Percentiles rank a stretch among this genome's conserved stretches.
Evolutionary conservation across 208 protist genomes (phyloP).

Genomic region (Leishmania mexicana): DNA sequence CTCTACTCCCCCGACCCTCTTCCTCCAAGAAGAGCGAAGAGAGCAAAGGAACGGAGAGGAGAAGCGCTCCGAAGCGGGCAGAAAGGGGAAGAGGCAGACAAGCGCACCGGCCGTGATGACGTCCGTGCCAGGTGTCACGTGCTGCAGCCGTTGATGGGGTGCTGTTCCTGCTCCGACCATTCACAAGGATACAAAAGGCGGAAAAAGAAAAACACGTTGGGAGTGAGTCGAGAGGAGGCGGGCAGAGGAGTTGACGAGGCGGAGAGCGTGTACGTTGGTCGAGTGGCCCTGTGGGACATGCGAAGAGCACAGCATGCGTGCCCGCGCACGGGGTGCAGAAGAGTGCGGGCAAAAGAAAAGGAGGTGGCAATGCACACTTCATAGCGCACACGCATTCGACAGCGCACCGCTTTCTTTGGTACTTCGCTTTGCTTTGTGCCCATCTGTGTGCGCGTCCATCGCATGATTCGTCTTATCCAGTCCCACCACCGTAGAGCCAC

Average conservation of each 20-base stretch:
- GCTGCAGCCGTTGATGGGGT: background rate
- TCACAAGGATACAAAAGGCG: background rate
- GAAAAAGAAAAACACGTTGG: background rate
- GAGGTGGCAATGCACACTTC: too few relatives aligned
- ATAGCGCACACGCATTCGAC: too few relatives aligned
- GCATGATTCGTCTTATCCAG: background rate
- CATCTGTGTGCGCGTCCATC: background rate
- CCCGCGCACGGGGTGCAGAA: background rate
- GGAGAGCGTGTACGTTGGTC: background rate
- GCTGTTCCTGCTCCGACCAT: background rate
- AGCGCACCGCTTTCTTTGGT: background rate
- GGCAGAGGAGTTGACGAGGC: background rate
- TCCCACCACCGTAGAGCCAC: background rate
- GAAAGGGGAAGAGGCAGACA: background rate
- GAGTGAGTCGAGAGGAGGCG: background rate
- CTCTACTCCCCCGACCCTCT: background rate
- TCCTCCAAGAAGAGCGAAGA: background rate
- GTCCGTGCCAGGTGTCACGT: background rate
- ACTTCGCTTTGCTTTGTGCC: background rate
- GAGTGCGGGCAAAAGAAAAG: background rate
- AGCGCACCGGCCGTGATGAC: background rate
- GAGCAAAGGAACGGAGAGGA: background rate
- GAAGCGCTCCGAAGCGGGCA: background rate
- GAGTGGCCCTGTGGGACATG: background rate
- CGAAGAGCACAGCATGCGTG: background rate